These are phyloP conservation scores for Xerocomellus intermedius DNA, from an alignment of 768 basidiomycete genomes.

Conservation along the genomic window DNA sequence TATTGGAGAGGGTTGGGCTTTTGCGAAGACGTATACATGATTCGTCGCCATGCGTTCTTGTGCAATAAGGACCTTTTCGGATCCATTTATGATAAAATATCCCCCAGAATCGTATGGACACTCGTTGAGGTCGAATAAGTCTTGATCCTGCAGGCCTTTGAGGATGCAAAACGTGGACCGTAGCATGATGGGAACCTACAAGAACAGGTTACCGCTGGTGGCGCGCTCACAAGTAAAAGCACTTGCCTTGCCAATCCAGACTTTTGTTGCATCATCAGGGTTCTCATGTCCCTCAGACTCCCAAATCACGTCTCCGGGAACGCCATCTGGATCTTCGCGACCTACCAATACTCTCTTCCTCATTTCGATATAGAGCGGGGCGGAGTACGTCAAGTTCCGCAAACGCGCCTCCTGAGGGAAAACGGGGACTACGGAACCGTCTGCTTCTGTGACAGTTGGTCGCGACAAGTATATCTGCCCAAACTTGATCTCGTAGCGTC, in stretches of 20 bases:
- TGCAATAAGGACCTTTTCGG: conserved; percentile 99
- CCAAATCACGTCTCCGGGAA: conserved; percentile 79
- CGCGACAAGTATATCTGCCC: conserved; percentile 96
- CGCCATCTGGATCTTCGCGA: conserved; percentile 75
- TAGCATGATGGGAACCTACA: conserved; percentile 95
- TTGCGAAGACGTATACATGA: conserved; percentile 98
- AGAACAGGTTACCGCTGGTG: conserved; percentile 11
- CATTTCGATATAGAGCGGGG: conserved; percentile 95
- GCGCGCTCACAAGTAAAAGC: not conserved
- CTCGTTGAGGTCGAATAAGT: conserved; percentile 90
- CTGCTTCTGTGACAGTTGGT: conserved; percentile 92
- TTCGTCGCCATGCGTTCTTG: conserved; percentile 99
- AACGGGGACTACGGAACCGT: conserved; percentile 89
- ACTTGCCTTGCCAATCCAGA: conserved; percentile 91
- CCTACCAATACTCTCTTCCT: conserved; percentile 80
- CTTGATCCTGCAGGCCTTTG: conserved; percentile 70
- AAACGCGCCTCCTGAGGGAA: conserved; percentile 97
- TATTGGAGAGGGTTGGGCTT: conserved; percentile 94
- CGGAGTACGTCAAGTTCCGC: conserved; percentile 94
- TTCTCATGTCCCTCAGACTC: conserved; percentile 67
- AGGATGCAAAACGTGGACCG: conserved; percentile 95
- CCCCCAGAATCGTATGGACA: conserved; percentile 99
- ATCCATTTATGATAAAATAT: conserved; percentile 99
- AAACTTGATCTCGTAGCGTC: conserved; percentile 96
- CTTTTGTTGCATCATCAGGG: conserved; percentile 70